Conservation (phyloP, 1,284 basidiomycete genomes). For the Golubevia pallescens region DNA sequence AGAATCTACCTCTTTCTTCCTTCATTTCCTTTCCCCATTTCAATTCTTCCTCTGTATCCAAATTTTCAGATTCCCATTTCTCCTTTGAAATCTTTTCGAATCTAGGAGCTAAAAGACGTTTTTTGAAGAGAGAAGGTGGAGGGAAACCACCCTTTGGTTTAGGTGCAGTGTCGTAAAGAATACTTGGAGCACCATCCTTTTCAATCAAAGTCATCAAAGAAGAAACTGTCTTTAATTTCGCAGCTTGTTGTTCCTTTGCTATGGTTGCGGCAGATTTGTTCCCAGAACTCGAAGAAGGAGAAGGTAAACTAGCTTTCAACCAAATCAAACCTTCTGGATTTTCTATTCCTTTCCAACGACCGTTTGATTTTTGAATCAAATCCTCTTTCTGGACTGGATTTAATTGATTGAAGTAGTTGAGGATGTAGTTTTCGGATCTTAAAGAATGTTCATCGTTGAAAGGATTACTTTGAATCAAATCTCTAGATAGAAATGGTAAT, state of each 20-base stretch:
- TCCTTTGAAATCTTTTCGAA: conserved; percentile 21
- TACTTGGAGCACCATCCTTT: neutral
- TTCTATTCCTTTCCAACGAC: neutral
- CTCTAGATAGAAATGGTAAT: conserved; percentile 16
- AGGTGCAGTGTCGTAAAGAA: neutral
- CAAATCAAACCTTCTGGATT: neutral
- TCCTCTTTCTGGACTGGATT: too few relatives aligned
- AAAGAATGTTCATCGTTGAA: conserved; percentile 44
- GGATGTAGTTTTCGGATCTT: too few relatives aligned
- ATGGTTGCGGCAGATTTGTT: too few relatives aligned
- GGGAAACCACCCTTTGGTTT: neutral
- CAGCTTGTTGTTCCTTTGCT: too few relatives aligned
- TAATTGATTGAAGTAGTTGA: too few relatives aligned
- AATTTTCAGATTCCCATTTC: conserved; percentile 41
- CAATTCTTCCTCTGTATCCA: conserved; percentile 54
- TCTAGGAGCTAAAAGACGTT: conserved; percentile 38
- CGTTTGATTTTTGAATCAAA: too few relatives aligned
- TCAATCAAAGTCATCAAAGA: neutral
- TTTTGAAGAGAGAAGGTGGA: conserved; percentile 24
- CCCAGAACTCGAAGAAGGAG: neutral
- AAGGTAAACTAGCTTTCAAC: neutral
- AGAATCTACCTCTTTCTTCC: conserved; percentile 44
- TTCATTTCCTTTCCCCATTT: conserved; percentile 56
- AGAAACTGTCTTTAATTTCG: conserved; percentile 14
- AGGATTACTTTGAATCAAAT: conserved; percentile 30